Conservation (phyloP, 805 yeast species). For the Barnettozyma californica region DNA sequence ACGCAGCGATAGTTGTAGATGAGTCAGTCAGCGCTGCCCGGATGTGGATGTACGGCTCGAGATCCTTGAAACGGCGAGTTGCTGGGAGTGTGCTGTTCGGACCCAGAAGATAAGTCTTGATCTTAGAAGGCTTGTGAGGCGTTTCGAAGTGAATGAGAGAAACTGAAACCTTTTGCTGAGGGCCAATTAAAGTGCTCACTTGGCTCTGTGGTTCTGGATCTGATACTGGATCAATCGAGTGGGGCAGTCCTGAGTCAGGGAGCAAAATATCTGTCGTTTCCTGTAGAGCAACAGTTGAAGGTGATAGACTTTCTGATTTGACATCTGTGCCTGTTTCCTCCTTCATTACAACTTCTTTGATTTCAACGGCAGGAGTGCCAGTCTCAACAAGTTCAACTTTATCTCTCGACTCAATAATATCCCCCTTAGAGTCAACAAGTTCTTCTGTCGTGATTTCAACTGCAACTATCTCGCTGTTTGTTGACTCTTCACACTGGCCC, state of each 20-base stretch:
- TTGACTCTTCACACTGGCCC: too few relatives aligned
- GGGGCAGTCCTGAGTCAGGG: not conserved
- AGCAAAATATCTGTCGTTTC: not conserved
- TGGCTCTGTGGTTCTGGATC: not conserved
- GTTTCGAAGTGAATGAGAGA: slow-evolving; percentile 48
- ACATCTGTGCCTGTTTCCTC: not conserved
- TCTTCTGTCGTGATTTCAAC: not conserved
- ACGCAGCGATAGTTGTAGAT: slow-evolving; percentile 12
- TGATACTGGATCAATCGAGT: slow-evolving; percentile 2
- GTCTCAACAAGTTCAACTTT: not conserved
- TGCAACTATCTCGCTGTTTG: not conserved
- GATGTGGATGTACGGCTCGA: slow-evolving; percentile 45
- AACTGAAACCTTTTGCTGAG: slow-evolving; percentile 53
- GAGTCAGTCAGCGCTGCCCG: slow-evolving; percentile 22
- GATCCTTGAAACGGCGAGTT: slow-evolving; percentile 46
- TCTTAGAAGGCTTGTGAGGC: slow-evolving; percentile 25
- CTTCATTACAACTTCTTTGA: not conserved
- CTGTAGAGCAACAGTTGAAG: not conserved
- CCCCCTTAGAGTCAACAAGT: not conserved
- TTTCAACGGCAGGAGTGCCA: slow-evolving; percentile 20
- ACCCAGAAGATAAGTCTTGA: slow-evolving; percentile 52
- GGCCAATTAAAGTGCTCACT: slow-evolving; percentile 39
- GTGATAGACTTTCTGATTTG: not conserved
- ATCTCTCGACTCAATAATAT: not conserved
- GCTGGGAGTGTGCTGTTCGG: slow-evolving; percentile 48